Conservation (phyloP, 2,329 filamentous ascomycete species). For the Harringtonia lauricola region DNA sequence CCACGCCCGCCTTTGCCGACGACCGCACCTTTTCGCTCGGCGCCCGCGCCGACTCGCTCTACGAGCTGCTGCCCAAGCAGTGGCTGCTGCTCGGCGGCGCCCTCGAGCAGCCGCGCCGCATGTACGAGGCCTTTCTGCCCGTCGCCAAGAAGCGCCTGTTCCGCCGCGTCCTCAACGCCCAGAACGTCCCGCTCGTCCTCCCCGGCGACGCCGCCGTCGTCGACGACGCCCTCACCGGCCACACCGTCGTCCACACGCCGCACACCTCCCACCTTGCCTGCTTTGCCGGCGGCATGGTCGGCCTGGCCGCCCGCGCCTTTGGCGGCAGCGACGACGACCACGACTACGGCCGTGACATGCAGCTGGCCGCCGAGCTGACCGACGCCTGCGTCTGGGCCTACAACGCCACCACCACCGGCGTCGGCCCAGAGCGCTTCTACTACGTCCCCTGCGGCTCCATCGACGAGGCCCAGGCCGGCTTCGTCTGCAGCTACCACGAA, state of each 20-base stretch:
- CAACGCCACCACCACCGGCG: constrained; percentile 40
- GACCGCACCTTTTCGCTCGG: constrained; percentile 45
- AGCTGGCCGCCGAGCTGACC: constrained; percentile 45
- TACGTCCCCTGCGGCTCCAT: constrained; percentile 27
- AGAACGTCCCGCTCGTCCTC: constrained; percentile 31
- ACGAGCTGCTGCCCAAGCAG: constrained; percentile 56
- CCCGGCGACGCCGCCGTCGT: constrained; percentile 32
- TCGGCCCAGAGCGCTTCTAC: constrained; percentile 50
- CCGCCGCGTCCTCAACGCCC: constrained; percentile 22
- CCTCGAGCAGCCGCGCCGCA: constrained; percentile 26
- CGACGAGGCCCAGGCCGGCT: constrained; percentile 11
- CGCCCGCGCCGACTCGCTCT: constrained; percentile 45
- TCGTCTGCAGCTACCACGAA: constrained; percentile 14
- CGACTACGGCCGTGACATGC: constrained; percentile 40
- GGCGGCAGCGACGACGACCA: constrained; percentile 37
- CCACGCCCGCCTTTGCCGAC: constrained; percentile 43
- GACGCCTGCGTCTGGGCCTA: constrained; percentile 58
- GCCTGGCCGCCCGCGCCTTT: constrained; percentile 48
- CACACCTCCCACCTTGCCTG: constrained; percentile 47
- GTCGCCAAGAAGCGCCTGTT: constrained; percentile 29
- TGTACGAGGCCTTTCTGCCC: constrained; percentile 18
- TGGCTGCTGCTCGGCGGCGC: constrained; percentile 55
- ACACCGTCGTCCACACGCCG: constrained; percentile 17
- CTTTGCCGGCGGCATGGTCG: constrained; percentile 57
- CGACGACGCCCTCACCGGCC: constrained; percentile 13